Percentiles rank a stretch among this genome's conserved stretches.
These are phyloP conservation scores for Aquanectria penicillioides DNA, from an alignment of 2,329 filamentous ascomycete species.

Conservation along the genomic window DNA sequence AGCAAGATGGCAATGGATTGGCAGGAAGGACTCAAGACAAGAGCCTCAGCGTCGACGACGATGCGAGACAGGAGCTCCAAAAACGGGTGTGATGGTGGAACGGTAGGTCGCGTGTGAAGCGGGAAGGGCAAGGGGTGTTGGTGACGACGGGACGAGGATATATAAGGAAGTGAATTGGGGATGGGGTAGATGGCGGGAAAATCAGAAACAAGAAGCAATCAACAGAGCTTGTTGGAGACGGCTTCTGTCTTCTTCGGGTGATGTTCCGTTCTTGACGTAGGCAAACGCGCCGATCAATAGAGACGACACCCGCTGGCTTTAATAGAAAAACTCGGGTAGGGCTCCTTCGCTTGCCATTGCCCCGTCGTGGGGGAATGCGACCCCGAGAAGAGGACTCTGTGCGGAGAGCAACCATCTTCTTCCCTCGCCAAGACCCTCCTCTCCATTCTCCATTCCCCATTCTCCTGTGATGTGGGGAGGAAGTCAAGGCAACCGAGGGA, in stretches of 20 bases:
- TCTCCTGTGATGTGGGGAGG: conserved; percentile 1
- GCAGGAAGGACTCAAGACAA: conserved; percentile 26
- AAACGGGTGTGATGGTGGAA: conserved; percentile 40
- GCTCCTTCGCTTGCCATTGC: conserved; percentile 23
- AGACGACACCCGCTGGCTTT: conserved; percentile 25
- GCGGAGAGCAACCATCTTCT: conserved; percentile 25
- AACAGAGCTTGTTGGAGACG: not conserved
- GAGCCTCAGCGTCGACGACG: conserved; percentile 7
- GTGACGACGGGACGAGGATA: conserved; percentile 1
- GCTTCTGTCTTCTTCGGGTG: not conserved
- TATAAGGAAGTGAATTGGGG: conserved; percentile 16
- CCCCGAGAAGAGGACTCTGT: conserved; percentile 25
- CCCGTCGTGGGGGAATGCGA: conserved; percentile 19
- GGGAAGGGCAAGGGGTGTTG: conserved; percentile 14
- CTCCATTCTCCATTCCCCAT: conserved; percentile 18
- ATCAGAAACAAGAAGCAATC: conserved; percentile 1
- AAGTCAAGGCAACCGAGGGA: not conserved
- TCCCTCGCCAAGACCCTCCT: conserved; percentile 25
- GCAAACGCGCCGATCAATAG: not conserved
- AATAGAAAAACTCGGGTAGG: conserved; percentile 25
- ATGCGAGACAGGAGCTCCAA: conserved; percentile 36
- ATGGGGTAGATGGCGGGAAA: conserved; percentile 14
- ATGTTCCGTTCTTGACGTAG: not conserved
- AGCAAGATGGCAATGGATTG: conserved; percentile 26
- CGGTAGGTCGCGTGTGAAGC: conserved; percentile 34